phyloP scores from a whole-genome alignment of 2,329 filamentous ascomycete species.

The Clonostachys rhizophaga region DNA sequence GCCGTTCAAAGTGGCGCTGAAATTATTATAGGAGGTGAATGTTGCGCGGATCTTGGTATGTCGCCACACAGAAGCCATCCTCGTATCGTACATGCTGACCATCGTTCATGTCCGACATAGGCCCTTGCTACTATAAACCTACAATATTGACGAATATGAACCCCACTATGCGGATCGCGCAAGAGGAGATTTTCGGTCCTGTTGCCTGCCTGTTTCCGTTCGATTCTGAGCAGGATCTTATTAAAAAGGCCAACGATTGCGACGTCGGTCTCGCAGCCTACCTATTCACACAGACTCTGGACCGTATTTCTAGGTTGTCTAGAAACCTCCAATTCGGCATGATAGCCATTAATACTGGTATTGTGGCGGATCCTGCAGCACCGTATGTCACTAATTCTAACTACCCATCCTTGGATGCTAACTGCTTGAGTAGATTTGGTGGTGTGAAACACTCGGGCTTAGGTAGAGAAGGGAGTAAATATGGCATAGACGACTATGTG shows the following conservation, averaged over 20 bases:
- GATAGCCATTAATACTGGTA: conserved; percentile 59
- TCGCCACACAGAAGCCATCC: no score
- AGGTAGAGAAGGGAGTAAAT: conserved; percentile 37
- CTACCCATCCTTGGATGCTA: not conserved
- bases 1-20: conserved; percentile 57
- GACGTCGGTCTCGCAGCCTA: conserved; percentile 75
- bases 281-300: conserved; percentile 55
- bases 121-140: conserved; percentile 58
- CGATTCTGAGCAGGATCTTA: conserved; percentile 67
- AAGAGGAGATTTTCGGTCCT: conserved; percentile 74
- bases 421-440: conserved; percentile 27
- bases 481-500: conserved; percentile 41
- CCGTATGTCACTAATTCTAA: conserved; percentile 10
- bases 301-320: conserved; percentile 31
- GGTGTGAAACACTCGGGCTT: conserved; percentile 34
- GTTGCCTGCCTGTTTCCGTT: conserved; percentile 69
- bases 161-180: conserved; percentile 58
- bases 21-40: conserved; percentile 39
- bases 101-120: conserved; percentile 42
- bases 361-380: conserved; percentile 16
- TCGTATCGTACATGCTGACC: no score
- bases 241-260: conserved; percentile 61
- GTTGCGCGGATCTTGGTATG: conserved; percentile 11
- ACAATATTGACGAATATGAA: conserved; percentile 68
- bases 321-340: conserved; percentile 59